Conservation (phyloP, 2,329 filamentous ascomycete genomes). For the Zalaria sp. region DNA sequence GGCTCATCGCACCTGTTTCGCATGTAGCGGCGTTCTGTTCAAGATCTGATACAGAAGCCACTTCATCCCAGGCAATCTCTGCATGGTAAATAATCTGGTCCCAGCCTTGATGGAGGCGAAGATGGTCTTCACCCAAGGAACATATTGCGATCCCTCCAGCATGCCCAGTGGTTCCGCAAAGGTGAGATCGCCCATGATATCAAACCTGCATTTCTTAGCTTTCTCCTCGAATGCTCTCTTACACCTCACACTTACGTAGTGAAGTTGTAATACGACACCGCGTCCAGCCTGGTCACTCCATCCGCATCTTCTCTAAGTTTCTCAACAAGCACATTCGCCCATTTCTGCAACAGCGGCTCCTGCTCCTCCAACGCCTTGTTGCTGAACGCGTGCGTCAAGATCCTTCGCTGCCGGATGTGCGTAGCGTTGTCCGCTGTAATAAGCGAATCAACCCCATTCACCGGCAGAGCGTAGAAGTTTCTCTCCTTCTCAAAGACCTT, state of each 20-base stretch:
- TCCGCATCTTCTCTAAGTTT: slow-evolving; percentile 26
- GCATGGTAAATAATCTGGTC: slow-evolving; percentile 1
- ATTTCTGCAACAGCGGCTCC: slow-evolving; percentile 22
- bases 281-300: slow-evolving; percentile 43
- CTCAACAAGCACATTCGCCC: slow-evolving; percentile 23
- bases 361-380: slow-evolving; percentile 28
- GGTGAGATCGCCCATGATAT: slow-evolving; percentile 11
- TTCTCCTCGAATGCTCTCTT: too few species aligned
- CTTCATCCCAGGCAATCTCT: slow-evolving; percentile 1
- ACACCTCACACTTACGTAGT: slow-evolving; percentile 2
- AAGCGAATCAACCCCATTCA: slow-evolving; percentile 16
- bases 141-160: slow-evolving; percentile 9
- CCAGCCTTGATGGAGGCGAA: slow-evolving; percentile 4
- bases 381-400: slow-evolving; percentile 25
- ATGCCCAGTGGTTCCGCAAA: slow-evolving; percentile 20
- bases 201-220: slow-evolving; percentile 2
- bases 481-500: too few species aligned
- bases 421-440: slow-evolving; percentile 14
- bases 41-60: not conserved
- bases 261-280: slow-evolving; percentile 20
- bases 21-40: too few species aligned
- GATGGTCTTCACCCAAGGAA: slow-evolving; percentile 5
- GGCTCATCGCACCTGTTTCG: too few species aligned
- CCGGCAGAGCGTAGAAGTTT: slow-evolving; percentile 23
- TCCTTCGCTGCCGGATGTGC: slow-evolving; percentile 21